Percentiles rank a stretch among this genome's conserved stretches.
These are phyloP conservation scores for Akanthomyces dipterigenus DNA, from an alignment of 2,329 filamentous ascomycete species.

Conservation along the genomic window DNA sequence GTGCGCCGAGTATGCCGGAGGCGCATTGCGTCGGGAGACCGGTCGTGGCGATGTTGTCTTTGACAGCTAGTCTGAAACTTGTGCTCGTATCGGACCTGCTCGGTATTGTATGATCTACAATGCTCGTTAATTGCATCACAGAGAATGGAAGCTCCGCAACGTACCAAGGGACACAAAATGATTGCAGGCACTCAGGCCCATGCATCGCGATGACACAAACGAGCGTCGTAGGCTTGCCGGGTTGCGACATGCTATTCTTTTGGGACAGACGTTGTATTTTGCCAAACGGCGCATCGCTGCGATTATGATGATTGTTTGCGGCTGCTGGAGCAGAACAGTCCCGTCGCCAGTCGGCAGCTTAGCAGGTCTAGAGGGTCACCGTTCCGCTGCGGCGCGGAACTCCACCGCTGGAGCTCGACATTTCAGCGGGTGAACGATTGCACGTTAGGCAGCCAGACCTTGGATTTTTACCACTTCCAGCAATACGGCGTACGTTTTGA, in stretches of 20 bases:
- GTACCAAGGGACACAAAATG: conserved; percentile 29
- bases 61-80: conserved; percentile 52
- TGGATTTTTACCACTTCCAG: not conserved
- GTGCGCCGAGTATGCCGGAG: conserved; percentile 64
- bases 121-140: not conserved
- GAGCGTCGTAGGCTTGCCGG: not conserved
- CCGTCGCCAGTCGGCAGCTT: too few relatives aligned
- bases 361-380: too few relatives aligned
- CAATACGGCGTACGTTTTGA: not conserved
- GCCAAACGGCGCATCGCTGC: conserved; percentile 23
- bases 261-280: not conserved
- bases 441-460: not conserved
- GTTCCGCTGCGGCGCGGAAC: not conserved
- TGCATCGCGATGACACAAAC: not conserved
- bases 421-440: not conserved
- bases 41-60: conserved; percentile 69
- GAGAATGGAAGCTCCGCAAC: not conserved
- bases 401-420: not conserved
- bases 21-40: conserved; percentile 73
- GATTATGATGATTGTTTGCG: conserved; percentile 24
- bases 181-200: conserved; percentile 26
- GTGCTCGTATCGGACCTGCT: not conserved
- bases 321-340: not conserved
- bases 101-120: not conserved
- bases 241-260: not conserved